Evolutionary conservation across 2,329 filamentous ascomycete genomes (phyloP).

Genomic region (Chaetothyriales sp.): DNA sequence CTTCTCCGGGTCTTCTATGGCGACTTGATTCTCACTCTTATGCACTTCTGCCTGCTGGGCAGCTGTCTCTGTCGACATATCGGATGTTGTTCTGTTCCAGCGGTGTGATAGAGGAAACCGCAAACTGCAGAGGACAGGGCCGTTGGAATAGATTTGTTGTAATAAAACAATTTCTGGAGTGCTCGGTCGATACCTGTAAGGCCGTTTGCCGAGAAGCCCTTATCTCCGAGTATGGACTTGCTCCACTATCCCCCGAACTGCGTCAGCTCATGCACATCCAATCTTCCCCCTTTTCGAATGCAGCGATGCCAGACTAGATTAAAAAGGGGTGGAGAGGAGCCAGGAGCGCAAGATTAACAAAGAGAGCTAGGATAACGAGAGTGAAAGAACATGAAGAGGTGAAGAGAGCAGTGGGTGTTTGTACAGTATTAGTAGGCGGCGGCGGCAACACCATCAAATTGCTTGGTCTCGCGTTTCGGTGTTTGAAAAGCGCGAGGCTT

Average conservation of each 20-base stretch:
- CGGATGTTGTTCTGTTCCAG: background rate
- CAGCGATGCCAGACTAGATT: background rate
- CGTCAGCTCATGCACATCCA: background rate
- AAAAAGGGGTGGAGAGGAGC: background rate
- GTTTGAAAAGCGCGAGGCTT: no score
- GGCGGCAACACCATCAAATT: no score
- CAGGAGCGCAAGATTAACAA: no score
- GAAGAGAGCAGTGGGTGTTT: no score
- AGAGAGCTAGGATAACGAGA: no score
- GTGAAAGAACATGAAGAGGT: no score
- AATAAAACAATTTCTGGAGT: no score
- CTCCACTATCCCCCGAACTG: background rate
- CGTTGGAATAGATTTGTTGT: background rate
- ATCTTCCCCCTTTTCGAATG: background rate
- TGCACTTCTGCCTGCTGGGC: background rate
- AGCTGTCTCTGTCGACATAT: background rate
- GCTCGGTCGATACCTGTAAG: background rate
- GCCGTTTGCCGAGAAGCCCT: background rate
- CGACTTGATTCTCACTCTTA: background rate
- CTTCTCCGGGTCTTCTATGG: background rate
- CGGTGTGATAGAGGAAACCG: background rate
- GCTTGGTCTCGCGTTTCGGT: no score
- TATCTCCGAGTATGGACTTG: background rate
- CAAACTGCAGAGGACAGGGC: background rate
- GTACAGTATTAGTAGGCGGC: no score